A percentile compares a stretch with the other conserved stretches of the same genome.
Evolutionary conservation across 2,329 filamentous ascomycete species (phyloP).

Genomic region (Arachnopeziza araneosa): DNA sequence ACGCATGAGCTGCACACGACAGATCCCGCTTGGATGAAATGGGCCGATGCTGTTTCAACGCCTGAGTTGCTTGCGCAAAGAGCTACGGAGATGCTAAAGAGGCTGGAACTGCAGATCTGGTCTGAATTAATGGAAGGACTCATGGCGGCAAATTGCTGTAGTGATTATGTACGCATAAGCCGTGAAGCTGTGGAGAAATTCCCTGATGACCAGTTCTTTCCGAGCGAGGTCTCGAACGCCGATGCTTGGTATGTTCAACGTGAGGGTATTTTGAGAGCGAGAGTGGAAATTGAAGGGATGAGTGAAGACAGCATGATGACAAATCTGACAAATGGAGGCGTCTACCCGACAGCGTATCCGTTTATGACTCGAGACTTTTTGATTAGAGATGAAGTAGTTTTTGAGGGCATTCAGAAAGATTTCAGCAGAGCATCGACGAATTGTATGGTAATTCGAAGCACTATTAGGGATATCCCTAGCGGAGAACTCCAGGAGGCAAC

Average conservation of each 20-base stretch:
- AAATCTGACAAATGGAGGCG: conserved; percentile 21
- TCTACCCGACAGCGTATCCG: conserved; percentile 23
- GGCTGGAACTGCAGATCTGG: conserved; percentile 26
- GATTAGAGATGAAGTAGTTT: conserved; percentile 14
- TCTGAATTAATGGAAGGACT: conserved; percentile 26
- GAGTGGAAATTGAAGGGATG: conserved; percentile 19
- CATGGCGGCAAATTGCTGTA: conserved; percentile 25
- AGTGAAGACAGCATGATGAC: conserved; percentile 15
- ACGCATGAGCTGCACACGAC: conserved; percentile 21
- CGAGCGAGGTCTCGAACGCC: conserved; percentile 22
- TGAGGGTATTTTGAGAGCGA: conserved; percentile 14
- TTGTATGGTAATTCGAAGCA: conserved; percentile 20
- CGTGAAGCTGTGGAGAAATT: conserved; percentile 22
- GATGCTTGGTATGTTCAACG: conserved; percentile 22
- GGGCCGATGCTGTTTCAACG: conserved; percentile 18
- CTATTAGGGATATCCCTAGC: conserved; percentile 14
- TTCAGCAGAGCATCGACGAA: conserved; percentile 19
- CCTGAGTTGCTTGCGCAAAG: conserved; percentile 17
- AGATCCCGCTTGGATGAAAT: conserved; percentile 20
- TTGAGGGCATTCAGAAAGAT: conserved; percentile 18
- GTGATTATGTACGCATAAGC: conserved; percentile 22
- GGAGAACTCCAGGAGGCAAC: conserved; percentile 8
- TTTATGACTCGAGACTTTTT: conserved; percentile 22
- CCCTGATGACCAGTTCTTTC: conserved; percentile 23
- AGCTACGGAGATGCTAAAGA: conserved; percentile 18